These are phyloP conservation scores for Cercospora sp. DNA, from an alignment of 2,329 filamentous ascomycete species.

Conservation along the genomic window DNA sequence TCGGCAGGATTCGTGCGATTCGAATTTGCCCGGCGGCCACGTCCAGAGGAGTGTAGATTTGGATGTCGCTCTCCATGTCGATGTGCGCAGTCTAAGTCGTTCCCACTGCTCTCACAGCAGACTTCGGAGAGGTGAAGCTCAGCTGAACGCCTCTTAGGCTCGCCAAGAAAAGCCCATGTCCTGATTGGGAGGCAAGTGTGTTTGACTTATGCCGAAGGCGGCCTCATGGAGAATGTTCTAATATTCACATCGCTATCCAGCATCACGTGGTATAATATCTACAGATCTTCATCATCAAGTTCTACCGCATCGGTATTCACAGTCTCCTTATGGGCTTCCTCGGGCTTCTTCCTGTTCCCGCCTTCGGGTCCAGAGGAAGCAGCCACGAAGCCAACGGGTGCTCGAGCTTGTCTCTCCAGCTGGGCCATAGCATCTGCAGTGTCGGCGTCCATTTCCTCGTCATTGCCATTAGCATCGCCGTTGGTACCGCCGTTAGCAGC, in stretches of 20 bases:
- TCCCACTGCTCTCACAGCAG: background rate
- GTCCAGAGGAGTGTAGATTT: constrained; percentile 1
- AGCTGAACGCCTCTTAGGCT: constrained; percentile 5
- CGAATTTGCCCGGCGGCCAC: background rate
- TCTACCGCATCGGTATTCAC: constrained; percentile 39
- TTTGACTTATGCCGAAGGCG: background rate
- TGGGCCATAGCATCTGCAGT: constrained; percentile 82
- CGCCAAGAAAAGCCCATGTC: background rate
- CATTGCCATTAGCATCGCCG: constrained; percentile 47
- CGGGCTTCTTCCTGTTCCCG: constrained; percentile 29
- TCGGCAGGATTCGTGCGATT: background rate
- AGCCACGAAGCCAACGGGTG: constrained; percentile 87
- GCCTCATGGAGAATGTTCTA: background rate
- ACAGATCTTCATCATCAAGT: constrained; percentile 36
- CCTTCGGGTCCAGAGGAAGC: constrained; percentile 61
- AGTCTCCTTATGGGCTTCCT: constrained; percentile 18
- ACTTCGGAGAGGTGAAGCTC: background rate
- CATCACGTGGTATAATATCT: background rate
- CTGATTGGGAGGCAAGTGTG: background rate
- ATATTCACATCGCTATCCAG: background rate
- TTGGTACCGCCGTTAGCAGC: constrained; percentile 42
- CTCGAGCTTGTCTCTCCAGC: constrained; percentile 82
- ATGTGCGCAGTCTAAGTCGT: too few relatives aligned
- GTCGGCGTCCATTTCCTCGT: constrained; percentile 47
- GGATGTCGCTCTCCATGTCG: background rate